These are phyloP conservation scores for Waltergamsia citrina DNA, from an alignment of 2,329 filamentous ascomycete genomes.

Conservation along the genomic window DNA sequence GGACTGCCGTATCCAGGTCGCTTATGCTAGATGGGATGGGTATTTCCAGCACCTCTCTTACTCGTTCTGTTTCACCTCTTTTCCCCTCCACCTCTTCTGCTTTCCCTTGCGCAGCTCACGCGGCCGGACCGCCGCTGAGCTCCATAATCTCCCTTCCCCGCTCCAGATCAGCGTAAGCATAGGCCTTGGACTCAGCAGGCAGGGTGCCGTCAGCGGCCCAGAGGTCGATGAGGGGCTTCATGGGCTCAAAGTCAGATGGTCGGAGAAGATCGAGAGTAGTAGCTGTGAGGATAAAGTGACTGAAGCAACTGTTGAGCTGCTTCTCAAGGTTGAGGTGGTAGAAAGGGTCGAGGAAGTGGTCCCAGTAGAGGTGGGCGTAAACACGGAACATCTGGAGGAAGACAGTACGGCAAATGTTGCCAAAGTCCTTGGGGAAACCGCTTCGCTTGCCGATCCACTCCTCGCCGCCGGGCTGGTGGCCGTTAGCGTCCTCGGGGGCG, in stretches of 20 bases:
- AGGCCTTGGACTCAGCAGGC: conserved; percentile 56
- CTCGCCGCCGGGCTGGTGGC: conserved; percentile 41
- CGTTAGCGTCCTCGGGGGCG: conserved; percentile 9
- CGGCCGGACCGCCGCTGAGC: too few species aligned
- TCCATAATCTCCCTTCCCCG: conserved; percentile 7
- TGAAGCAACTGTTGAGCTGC: conserved; percentile 73
- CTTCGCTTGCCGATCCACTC: conserved; percentile 81
- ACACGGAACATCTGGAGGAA: conserved; percentile 96
- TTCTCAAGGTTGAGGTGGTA: conserved; percentile 68
- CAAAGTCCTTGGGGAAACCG: conserved; percentile 78
- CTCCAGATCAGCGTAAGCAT: conserved; percentile 44
- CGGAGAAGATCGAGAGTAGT: conserved; percentile 70
- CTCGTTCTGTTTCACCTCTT: neutral
- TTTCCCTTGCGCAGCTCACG: neutral
- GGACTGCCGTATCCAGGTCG: too few species aligned
- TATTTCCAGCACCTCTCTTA: too few species aligned
- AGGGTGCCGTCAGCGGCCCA: conserved; percentile 81
- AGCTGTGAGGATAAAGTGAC: conserved; percentile 67
- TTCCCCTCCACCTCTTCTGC: neutral
- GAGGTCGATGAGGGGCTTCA: conserved; percentile 81
- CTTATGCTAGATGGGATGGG: too few species aligned
- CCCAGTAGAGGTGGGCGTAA: conserved; percentile 92
- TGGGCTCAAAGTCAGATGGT: conserved; percentile 79
- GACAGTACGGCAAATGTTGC: conserved; percentile 76
- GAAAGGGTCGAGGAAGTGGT: conserved; percentile 74